These are phyloP conservation scores for Eimeria necatrix DNA, from an alignment of 169 alveolate genomes.

Conservation along the genomic window DNA sequence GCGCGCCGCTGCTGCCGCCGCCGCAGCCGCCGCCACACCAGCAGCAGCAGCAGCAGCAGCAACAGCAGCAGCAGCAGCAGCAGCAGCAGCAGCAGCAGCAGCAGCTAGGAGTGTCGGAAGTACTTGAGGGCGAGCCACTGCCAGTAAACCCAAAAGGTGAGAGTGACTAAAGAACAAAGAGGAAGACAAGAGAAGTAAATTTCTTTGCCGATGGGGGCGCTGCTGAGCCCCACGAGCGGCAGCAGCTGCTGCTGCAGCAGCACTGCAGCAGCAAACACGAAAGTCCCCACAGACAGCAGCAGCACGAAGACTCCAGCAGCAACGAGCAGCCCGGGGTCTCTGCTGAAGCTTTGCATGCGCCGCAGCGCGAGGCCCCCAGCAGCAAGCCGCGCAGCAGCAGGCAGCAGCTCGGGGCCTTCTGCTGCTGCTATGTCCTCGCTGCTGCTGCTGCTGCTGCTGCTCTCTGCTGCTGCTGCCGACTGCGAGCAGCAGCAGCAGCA, in stretches of 20 bases:
- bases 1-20: not conserved
- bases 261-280: not conserved
- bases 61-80: not conserved
- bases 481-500: conserved; percentile 27
- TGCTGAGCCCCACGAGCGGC: conserved; percentile 16
- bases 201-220: not conserved
- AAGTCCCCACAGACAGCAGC: not conserved
- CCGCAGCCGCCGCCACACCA: not conserved
- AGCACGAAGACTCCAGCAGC: conserved; percentile 21
- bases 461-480: not conserved
- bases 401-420: conserved; percentile 24
- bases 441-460: conserved; percentile 1
- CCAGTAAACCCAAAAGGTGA: conserved; percentile 26
- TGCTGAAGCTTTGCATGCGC: conserved; percentile 32
- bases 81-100: conserved; percentile 16
- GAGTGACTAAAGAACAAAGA: not conserved
- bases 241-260: conserved; percentile 58
- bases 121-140: conserved; percentile 43
- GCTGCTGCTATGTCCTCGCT: not conserved
- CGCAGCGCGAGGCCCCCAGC: conserved; percentile 52
- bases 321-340: conserved; percentile 35
- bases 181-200: conserved; percentile 32
- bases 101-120: conserved; percentile 37
- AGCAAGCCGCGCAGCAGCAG: conserved; percentile 54
- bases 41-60: conserved; percentile 17